Percentiles rank a stretch among this genome's conserved stretches.
phyloP scores from a whole-genome alignment of 305 asterid genomes.

The Fraxinus floribunda region DNA sequence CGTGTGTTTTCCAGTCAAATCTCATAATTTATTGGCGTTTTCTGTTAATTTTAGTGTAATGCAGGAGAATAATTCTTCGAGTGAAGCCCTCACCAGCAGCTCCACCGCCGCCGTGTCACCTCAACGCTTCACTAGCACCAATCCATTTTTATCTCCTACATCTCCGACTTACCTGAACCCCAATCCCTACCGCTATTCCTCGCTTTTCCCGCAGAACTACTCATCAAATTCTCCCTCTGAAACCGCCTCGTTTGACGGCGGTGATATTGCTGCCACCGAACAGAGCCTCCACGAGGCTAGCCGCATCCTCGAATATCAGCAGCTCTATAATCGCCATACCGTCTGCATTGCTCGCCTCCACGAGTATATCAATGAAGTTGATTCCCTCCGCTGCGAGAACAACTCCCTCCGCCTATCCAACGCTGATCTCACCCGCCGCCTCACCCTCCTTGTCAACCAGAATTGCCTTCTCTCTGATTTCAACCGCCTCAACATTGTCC shows the following conservation, averaged over 20 bases:
- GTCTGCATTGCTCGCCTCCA: slow-evolving; percentile 60
- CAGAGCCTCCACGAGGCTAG: slow-evolving; percentile 46
- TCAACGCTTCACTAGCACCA: slow-evolving; percentile 30
- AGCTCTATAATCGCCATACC: slow-evolving; percentile 74
- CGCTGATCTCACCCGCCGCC: slow-evolving; percentile 54
- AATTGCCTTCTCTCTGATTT: slow-evolving; percentile 52
- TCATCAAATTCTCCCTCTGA: slow-evolving; percentile 47
- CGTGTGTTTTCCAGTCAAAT: background rate
- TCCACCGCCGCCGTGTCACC: slow-evolving; percentile 21
- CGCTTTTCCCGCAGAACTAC: slow-evolving; percentile 44
- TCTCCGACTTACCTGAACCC: slow-evolving; percentile 44
- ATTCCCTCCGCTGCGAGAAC: slow-evolving; percentile 59
- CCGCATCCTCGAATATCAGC: slow-evolving; percentile 69
- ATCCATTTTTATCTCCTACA: slow-evolving; percentile 49
- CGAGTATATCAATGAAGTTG: slow-evolving; percentile 56
- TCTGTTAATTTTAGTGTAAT: slow-evolving; percentile 25
- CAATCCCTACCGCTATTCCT: slow-evolving; percentile 42
- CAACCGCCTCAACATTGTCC: slow-evolving; percentile 37
- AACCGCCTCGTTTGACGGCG: slow-evolving; percentile 43
- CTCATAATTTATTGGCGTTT: background rate
- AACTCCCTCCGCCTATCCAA: slow-evolving; percentile 60
- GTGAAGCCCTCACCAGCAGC: slow-evolving; percentile 23
- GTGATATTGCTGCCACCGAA: slow-evolving; percentile 33
- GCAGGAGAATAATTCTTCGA: slow-evolving; percentile 37
- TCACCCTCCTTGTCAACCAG: slow-evolving; percentile 42